phyloP scores from a whole-genome alignment of 768 basidiomycete species.

The Tulasnella calospora region DNA sequence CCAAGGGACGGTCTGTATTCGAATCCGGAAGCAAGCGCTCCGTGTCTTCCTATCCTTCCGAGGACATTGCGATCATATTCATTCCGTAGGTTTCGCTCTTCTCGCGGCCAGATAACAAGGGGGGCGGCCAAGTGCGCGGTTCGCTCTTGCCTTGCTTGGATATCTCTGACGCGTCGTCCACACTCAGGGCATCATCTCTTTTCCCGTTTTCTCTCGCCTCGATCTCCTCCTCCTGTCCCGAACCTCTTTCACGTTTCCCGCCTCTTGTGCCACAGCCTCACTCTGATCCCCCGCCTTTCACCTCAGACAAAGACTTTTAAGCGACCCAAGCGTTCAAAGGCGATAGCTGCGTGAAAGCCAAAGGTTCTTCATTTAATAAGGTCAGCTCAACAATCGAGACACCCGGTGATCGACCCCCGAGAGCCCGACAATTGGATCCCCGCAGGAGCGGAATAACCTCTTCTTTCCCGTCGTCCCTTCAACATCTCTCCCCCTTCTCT shows the following conservation, averaged over 20 bases:
- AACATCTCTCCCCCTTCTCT: conserved; percentile 34
- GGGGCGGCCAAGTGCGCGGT: background rate
- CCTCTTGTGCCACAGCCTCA: background rate
- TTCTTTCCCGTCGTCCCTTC: conserved; percentile 41
- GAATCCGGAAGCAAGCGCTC: background rate
- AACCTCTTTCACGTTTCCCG: background rate
- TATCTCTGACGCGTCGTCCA: background rate
- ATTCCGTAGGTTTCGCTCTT: background rate
- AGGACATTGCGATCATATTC: background rate
- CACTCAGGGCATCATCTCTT: background rate
- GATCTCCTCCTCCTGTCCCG: background rate
- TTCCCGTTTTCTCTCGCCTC: background rate
- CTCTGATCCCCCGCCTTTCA: background rate
- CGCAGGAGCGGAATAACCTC: conserved; percentile 10
- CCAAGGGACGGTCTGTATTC: background rate
- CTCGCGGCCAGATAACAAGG: conserved; percentile 2
- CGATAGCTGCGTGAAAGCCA: background rate
- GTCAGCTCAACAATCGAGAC: background rate
- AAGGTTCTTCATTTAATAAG: background rate
- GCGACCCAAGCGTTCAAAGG: background rate
- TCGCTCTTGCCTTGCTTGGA: background rate
- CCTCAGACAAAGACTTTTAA: background rate
- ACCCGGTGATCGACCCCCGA: conserved; percentile 4
- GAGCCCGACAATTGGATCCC: conserved; percentile 11
- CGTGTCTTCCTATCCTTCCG: background rate